Percentiles rank a stretch among this genome's conserved stretches.
Conservation (phyloP, 2,329 filamentous ascomycete genomes). For the Pochonia chlamydosporia region DNA sequence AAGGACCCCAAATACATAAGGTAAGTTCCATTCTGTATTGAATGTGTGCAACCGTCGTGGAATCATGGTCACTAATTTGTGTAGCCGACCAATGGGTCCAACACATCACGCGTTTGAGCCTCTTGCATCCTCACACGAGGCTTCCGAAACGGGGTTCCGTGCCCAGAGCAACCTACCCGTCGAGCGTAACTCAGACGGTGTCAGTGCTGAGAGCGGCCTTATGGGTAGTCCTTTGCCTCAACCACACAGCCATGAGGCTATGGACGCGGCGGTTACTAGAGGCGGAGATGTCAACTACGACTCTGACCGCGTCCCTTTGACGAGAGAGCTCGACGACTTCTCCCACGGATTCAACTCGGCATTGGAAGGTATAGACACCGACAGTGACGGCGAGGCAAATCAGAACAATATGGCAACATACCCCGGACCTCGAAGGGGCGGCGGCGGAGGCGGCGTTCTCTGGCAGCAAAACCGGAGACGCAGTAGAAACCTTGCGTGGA, state of each 20-base stretch:
- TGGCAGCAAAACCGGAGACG: conserved; percentile 50
- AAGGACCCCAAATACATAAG: conserved; percentile 34
- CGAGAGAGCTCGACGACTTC: conserved; percentile 38
- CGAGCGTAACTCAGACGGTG: conserved; percentile 9
- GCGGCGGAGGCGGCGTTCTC: conserved; percentile 35
- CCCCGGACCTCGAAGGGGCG: conserved; percentile 17
- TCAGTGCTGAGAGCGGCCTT: conserved; percentile 2
- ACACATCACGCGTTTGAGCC: conserved; percentile 21
- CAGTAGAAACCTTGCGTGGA: conserved; percentile 42
- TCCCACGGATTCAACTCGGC: conserved; percentile 35
- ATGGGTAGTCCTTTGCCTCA: neutral
- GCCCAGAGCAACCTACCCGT: conserved; percentile 4
- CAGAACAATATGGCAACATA: conserved; percentile 13
- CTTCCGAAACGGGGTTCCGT: conserved; percentile 13
- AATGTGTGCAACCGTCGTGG: too few relatives aligned
- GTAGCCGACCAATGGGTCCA: conserved; percentile 22
- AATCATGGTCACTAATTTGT: conserved; percentile 12
- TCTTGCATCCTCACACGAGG: conserved; percentile 20
- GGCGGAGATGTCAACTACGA: conserved; percentile 20
- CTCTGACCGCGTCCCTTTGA: conserved; percentile 33
- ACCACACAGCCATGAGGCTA: neutral
- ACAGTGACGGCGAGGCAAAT: conserved; percentile 13
- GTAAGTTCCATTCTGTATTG: conserved; percentile 19
- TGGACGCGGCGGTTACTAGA: conserved; percentile 12
- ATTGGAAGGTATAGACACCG: conserved; percentile 31